Evolutionary conservation across 2,329 filamentous ascomycete species (phyloP).

Genomic region (Aspergillus spinulosporus): DNA sequence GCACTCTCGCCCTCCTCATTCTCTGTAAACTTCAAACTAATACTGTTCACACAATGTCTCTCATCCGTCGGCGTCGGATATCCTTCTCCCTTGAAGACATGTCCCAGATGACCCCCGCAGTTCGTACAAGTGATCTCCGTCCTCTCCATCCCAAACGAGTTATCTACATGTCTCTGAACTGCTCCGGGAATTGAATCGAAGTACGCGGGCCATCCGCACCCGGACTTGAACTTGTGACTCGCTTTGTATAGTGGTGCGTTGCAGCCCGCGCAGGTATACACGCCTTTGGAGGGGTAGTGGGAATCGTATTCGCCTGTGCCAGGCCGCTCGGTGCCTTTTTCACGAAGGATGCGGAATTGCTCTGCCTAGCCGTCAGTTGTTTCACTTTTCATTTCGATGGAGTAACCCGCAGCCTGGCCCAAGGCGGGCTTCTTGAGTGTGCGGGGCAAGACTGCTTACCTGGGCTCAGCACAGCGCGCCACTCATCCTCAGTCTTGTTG

Average conservation of each 20-base stretch:
- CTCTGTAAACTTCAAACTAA: conserved; percentile 80
- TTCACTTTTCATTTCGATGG: not conserved
- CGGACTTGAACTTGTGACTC: conserved; percentile 90
- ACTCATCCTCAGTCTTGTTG: conserved; percentile 77
- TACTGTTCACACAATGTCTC: conserved; percentile 93
- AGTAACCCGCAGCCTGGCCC: not conserved
- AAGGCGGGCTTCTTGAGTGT: not conserved
- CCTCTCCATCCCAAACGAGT: conserved; percentile 74
- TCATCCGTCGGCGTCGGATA: conserved; percentile 86
- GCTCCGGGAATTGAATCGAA: conserved; percentile 93
- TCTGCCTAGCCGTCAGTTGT: conserved; percentile 55
- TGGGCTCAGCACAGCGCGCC: conserved; percentile 78
- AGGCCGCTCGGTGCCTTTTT: conserved; percentile 86
- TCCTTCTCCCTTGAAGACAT: conserved; percentile 89
- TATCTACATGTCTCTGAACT: conserved; percentile 78
- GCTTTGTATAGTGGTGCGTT: conserved; percentile 87
- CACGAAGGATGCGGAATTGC: conserved; percentile 89
- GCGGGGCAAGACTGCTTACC: conserved; percentile 49
- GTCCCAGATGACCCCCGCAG: conserved; percentile 87
- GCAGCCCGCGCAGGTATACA: conserved; percentile 88
- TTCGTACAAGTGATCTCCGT: conserved; percentile 94
- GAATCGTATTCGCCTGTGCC: conserved; percentile 83
- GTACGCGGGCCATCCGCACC: conserved; percentile 97
- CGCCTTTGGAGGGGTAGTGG: conserved; percentile 72
- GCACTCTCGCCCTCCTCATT: conserved; percentile 54